phyloP scores from a whole-genome alignment of 2,329 filamentous ascomycete species.

The Zasmidium angulare region DNA sequence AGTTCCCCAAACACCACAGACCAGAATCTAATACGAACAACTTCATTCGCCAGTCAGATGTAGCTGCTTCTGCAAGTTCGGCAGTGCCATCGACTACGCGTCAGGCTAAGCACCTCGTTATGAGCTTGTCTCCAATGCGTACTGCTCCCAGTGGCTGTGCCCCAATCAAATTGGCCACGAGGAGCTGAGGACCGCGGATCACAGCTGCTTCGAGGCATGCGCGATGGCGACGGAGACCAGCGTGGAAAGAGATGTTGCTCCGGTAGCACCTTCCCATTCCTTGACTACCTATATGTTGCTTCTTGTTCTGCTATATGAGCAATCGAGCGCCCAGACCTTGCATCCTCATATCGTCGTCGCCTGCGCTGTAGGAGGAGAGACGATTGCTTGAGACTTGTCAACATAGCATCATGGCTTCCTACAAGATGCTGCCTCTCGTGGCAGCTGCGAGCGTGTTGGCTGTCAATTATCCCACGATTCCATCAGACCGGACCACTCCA shows the following conservation, averaged over 20 bases:
- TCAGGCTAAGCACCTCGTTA: neutral
- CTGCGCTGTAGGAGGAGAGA: neutral
- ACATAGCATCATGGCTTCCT: neutral
- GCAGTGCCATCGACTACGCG: neutral
- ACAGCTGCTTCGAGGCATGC: neutral
- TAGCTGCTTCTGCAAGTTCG: neutral
- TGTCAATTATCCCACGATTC: conserved; percentile 46
- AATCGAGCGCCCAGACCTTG: no score
- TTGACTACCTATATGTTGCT: neutral
- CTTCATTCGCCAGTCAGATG: neutral
- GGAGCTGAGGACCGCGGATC: neutral
- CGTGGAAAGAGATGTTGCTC: neutral
- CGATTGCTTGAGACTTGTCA: neutral
- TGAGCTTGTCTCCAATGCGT: neutral
- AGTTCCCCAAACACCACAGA: neutral
- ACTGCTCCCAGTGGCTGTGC: neutral
- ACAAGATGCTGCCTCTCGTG: neutral
- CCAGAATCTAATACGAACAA: neutral
- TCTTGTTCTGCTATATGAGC: neutral
- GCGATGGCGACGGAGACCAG: neutral
- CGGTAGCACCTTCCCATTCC: neutral
- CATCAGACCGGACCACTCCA: conserved; percentile 53
- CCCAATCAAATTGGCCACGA: neutral
- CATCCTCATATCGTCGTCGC: no score
- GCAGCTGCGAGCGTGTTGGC: conserved; percentile 14